Conservation (phyloP, 176 grass and related monocot species). For the Hordeum vulgare region MorexV3_pseudomolecules_assembly NC_058524.1:519548252-519548751, state of each 20-base stretch:
- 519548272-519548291: background rate
- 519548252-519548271: background rate
- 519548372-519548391: background rate
- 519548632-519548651: background rate
- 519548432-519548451: background rate
- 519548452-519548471: background rate
- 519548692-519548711: background rate
- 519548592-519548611: constrained; percentile 10
- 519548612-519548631: background rate
- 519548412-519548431: background rate
- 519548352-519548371: background rate
- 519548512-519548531: constrained; percentile 1
- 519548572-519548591: constrained; percentile 12
- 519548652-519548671: too few relatives aligned
- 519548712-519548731: background rate
- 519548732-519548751: too few relatives aligned
- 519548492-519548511: background rate
- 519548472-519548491: background rate
- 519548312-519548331: constrained; percentile 8
- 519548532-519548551: constrained; percentile 14
- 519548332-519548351: constrained; percentile 19
- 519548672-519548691: background rate
- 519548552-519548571: background rate
- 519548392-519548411: too few relatives aligned
- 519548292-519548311: background rate